A percentile compares a stretch with the other conserved stretches of the same genome.
Conservation (phyloP, 306 rosid species). For the Carpinus fangiana region DNA sequence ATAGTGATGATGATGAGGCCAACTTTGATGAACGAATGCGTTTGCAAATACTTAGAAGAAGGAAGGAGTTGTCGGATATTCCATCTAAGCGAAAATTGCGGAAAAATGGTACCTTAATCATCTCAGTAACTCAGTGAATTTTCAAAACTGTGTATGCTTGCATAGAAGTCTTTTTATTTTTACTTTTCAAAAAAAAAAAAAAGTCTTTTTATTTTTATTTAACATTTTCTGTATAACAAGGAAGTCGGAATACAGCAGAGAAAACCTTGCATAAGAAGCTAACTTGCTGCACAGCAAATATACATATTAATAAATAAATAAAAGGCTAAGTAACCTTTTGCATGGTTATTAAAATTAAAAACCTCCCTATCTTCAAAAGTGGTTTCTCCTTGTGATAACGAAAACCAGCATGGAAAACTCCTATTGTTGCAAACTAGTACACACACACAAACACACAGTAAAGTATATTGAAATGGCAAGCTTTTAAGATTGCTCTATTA, state of each 20-base stretch:
- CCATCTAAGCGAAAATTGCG: conserved; percentile 59
- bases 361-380: no score
- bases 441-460: no score
- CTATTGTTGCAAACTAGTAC: no score
- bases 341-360: no score
- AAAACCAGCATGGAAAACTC: no score
- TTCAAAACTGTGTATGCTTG: conserved; percentile 21
- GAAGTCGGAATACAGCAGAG: background rate
- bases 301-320: background rate
- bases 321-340: background rate
- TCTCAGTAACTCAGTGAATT: conserved; percentile 22
- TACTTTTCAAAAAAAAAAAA: no score
- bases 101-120: conserved; percentile 47
- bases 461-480: no score
- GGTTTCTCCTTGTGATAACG: no score
- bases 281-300: background rate
- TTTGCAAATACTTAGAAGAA: conserved; percentile 69
- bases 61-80: conserved; percentile 68
- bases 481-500: no score
- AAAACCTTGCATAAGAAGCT: background rate
- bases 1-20: conserved; percentile 68
- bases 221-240: background rate
- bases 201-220: background rate
- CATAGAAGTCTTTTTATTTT: conserved; percentile 20
- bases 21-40: conserved; percentile 92